Percentiles rank a stretch among this genome's conserved stretches.
Conservation (phyloP, 495 filamentous ascomycete species). For the Eremomyces bilateralis region DNA sequence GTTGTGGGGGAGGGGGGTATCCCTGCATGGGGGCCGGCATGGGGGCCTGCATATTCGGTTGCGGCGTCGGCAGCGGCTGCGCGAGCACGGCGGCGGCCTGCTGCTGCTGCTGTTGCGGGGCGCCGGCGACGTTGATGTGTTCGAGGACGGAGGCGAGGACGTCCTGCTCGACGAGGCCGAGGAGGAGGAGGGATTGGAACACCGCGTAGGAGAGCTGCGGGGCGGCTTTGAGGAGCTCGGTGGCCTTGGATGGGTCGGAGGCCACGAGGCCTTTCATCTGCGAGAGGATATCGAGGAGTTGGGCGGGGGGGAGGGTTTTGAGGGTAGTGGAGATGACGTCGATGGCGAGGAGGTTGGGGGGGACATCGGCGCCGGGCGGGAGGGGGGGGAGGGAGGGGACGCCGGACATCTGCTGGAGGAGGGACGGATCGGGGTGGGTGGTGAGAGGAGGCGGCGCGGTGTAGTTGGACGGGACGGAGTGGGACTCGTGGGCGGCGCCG, state of each 20-base stretch:
- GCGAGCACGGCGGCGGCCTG: conserved; percentile 20
- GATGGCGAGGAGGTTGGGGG: conserved; percentile 56
- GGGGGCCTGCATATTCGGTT: conserved; percentile 7
- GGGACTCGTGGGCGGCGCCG: conserved; percentile 46
- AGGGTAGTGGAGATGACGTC: conserved; percentile 85
- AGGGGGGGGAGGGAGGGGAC: conserved; percentile 63
- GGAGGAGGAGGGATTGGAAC: conserved; percentile 82
- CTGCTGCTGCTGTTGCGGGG: conserved; percentile 11
- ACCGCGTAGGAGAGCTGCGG: conserved; percentile 90
- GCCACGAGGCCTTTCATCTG: conserved; percentile 84
- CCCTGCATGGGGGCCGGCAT: conserved; percentile 14
- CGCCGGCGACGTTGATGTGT: too few relatives aligned
- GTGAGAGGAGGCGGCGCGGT: too few relatives aligned
- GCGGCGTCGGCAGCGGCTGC: conserved; percentile 11
- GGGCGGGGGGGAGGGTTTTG: conserved; percentile 59
- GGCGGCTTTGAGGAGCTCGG: conserved; percentile 68
- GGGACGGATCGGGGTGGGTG: conserved; percentile 5
- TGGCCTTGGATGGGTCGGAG: conserved; percentile 61
- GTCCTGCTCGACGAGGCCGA: conserved; percentile 66
- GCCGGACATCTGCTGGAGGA: conserved; percentile 10
- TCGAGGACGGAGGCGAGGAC: conserved; percentile 33
- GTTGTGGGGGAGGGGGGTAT: conserved; percentile 18
- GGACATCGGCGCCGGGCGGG: conserved; percentile 64
- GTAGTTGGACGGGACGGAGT: conserved; percentile 12
- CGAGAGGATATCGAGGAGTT: conserved; percentile 80